Base-by-base conservation (phyloP, 2,329 filamentous ascomycete genomes). In the Aspergillus persii region DNA sequence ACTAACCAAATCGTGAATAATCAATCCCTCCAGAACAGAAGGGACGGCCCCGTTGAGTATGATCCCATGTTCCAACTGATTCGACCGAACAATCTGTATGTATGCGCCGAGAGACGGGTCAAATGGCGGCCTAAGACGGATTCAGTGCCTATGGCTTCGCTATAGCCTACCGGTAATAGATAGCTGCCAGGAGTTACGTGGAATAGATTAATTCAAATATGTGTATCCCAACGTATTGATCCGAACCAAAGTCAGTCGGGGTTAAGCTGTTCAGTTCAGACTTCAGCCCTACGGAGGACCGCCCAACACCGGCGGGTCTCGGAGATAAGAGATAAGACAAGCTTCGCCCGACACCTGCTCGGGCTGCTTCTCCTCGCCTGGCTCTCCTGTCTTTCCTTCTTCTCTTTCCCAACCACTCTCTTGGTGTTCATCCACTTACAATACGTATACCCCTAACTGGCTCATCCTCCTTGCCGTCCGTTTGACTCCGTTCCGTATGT, bases 11-110 rank as follows among this genome's bases (percentile, higher is more conserved):
- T 15, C 15, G n/a, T 15, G 36, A 41, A n/a, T 41, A 11, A 15
- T 15, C 36, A 41, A 41, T n/a, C 36, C 15, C 36, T 41, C n/a
- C 12, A 41, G 36, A 6, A n/a, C 12, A 41, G 36, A 15, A 5
- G 36, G 64, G 84, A 83, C 4, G 81, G 76, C 1, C 73, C 79
- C 0, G 73, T 86, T 2, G 62, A 68, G 46, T 71, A 71, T 26
- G 69, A 71, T 55, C 69, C 69, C 4, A 68, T 69, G 66, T 71
- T 71, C 41, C 64, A 67, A 50, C 48, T 71, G 36, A 68, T 71
- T 31, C 56, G 69, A 15, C 68, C 68, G 3, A 66, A 69, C 41
- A 71, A 71, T 36, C 54, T 71, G 15, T 71, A 54, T 15, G 62
- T 63, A 7, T 56, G 62, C 3, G 60, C 62, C 3, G 58, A 58